Percentiles rank a stretch among this genome's conserved stretches.
These are phyloP conservation scores for Scalesia atractyloides DNA, from an alignment of 129 eudicot genomes.

Conservation along the genomic window DNA sequence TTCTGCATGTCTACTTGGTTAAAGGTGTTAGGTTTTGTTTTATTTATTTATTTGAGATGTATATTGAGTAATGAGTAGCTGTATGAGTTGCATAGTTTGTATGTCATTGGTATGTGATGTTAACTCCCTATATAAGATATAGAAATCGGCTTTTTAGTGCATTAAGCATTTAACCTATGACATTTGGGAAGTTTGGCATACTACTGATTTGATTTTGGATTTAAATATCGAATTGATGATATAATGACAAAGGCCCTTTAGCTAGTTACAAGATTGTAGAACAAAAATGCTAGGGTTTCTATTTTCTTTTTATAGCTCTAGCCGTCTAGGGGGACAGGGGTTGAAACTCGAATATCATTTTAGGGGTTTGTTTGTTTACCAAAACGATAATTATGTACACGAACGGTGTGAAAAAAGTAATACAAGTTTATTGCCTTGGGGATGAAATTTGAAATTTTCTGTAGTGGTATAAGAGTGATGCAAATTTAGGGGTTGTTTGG, in stretches of 20 bases:
- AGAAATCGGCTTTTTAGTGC: too few relatives aligned
- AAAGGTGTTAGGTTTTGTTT: not conserved
- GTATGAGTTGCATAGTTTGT: conserved; percentile 7
- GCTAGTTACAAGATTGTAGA: conserved; percentile 21
- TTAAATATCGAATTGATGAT: not conserved
- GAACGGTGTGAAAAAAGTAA: not conserved
- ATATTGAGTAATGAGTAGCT: not conserved
- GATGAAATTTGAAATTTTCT: conserved; percentile 1
- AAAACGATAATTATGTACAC: not conserved
- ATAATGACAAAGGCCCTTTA: not conserved
- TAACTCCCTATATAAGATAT: not conserved
- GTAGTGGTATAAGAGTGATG: not conserved
- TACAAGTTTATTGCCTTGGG: not conserved
- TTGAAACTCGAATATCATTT: not conserved
- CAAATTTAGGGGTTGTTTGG: not conserved
- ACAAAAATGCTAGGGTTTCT: not conserved
- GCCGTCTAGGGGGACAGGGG: not conserved
- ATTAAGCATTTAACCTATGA: not conserved
- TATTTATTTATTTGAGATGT: not conserved
- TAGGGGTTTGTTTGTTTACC: not conserved
- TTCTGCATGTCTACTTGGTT: not conserved
- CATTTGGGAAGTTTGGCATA: conserved; percentile 5
- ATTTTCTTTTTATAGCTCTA: not conserved
- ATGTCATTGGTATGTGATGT: not conserved
- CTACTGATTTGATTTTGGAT: not conserved